Percentiles rank a stretch among this genome's conserved stretches.
Conservation (phyloP, 2,329 filamentous ascomycete genomes). For the Colletotrichum eleusines region DNA sequence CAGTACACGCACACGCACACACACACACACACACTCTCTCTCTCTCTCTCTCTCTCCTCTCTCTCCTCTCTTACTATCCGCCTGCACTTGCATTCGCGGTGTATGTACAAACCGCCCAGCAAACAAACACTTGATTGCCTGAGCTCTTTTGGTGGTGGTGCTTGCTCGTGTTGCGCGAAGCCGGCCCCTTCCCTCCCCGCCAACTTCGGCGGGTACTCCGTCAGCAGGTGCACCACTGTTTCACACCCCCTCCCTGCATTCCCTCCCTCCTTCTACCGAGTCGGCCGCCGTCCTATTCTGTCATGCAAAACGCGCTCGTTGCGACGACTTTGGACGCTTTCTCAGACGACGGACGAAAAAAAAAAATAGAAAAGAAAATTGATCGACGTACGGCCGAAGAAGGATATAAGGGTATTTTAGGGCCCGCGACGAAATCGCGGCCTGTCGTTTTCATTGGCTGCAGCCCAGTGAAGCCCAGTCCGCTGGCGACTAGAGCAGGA, state of each 20-base stretch:
- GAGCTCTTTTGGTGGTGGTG: background rate
- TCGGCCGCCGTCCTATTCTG: slow-evolving; percentile 6
- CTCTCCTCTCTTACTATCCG: background rate
- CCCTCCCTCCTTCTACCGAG: background rate
- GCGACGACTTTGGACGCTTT: background rate
- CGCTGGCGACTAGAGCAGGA: slow-evolving; percentile 26
- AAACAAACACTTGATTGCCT: background rate
- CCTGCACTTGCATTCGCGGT: slow-evolving; percentile 8
- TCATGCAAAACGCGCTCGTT: slow-evolving; percentile 4
- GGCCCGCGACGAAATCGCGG: slow-evolving; percentile 23
- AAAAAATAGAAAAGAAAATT: slow-evolving; percentile 3
- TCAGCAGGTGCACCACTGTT: slow-evolving; percentile 20
- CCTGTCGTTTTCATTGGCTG: slow-evolving; percentile 37
- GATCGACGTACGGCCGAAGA: slow-evolving; percentile 32
- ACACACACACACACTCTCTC: background rate
- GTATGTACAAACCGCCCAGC: background rate
- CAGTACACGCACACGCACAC: background rate
- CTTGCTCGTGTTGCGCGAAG: slow-evolving; percentile 13
- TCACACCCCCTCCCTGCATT: background rate
- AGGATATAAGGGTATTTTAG: slow-evolving; percentile 30
- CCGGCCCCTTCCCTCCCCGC: slow-evolving; percentile 1
- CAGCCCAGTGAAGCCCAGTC: slow-evolving; percentile 15
- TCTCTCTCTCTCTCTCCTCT: background rate
- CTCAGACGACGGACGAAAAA: background rate
- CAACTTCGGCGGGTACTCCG: slow-evolving; percentile 19